A percentile compares a stretch with the other conserved stretches of the same genome.
These are phyloP conservation scores for Alternaria burnsii DNA, from an alignment of 2,329 filamentous ascomycete genomes.

Conservation along the genomic window DNA sequence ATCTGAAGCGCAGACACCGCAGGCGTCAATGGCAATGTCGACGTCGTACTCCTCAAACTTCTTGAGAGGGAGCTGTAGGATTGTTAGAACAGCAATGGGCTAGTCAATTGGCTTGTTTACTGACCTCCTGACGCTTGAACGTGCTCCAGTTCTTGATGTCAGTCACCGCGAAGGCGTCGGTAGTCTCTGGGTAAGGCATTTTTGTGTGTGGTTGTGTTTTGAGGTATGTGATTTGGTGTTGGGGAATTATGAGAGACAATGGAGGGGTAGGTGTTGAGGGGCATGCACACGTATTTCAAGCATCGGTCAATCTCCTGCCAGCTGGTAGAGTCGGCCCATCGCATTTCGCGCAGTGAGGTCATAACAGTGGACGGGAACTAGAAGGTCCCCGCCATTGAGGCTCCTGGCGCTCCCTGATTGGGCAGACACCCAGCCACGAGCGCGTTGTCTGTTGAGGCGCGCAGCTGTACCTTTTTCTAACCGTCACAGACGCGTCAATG, in stretches of 20 bases:
- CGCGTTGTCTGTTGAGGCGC: slow-evolving; percentile 8
- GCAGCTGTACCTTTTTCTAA: slow-evolving; percentile 14
- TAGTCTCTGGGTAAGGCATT: slow-evolving; percentile 63
- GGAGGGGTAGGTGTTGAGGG: slow-evolving; percentile 35
- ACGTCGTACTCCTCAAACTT: slow-evolving; percentile 87
- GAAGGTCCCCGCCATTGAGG: slow-evolving; percentile 12
- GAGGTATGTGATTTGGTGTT: slow-evolving; percentile 11
- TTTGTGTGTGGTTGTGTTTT: slow-evolving; percentile 24
- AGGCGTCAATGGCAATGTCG: slow-evolving; percentile 81
- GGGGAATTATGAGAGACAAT: slow-evolving; percentile 10
- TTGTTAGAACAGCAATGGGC: slow-evolving; percentile 20
- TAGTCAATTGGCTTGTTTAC: slow-evolving; percentile 14
- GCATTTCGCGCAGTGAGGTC: slow-evolving; percentile 46
- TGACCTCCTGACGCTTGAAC: slow-evolving; percentile 65
- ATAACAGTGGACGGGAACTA: slow-evolving; percentile 31
- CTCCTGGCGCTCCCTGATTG: slow-evolving; percentile 7
- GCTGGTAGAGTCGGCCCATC: slow-evolving; percentile 33
- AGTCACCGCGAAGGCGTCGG: slow-evolving; percentile 59
- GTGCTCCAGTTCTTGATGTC: slow-evolving; percentile 69
- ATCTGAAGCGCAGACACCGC: slow-evolving; percentile 59
- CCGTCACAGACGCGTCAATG: slow-evolving; percentile 21
- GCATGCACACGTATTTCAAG: slow-evolving; percentile 38
- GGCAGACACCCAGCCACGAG: not conserved
- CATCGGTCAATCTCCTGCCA: slow-evolving; percentile 21
- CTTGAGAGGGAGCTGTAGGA: slow-evolving; percentile 75